These are phyloP conservation scores for Russula sp. DNA, from an alignment of 768 basidiomycete species.

Conservation along the genomic window DNA sequence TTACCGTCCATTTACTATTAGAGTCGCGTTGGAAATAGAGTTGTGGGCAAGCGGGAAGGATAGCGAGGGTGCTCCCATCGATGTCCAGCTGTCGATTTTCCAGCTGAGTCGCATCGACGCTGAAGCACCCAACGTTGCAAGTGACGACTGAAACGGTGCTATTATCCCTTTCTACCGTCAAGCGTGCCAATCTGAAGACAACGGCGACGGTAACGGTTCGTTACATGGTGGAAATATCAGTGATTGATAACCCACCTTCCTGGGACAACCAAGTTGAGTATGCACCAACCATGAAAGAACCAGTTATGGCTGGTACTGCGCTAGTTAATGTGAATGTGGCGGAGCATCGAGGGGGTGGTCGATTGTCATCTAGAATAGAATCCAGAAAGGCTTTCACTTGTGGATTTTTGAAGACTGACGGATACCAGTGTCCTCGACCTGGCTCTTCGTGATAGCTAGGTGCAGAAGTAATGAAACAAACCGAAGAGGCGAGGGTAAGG, in stretches of 20 bases:
- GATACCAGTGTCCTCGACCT: slow-evolving; percentile 69
- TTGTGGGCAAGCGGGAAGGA: slow-evolving; percentile 4
- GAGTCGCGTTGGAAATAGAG: slow-evolving; percentile 9
- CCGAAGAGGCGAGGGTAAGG: not conserved
- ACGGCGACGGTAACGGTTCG: not conserved
- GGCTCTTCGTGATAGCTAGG: slow-evolving; percentile 60
- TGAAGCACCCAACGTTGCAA: slow-evolving; percentile 34
- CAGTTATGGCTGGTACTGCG: slow-evolving; percentile 63
- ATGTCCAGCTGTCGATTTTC: slow-evolving; percentile 21
- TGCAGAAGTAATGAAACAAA: not conserved
- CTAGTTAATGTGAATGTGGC: slow-evolving; percentile 68
- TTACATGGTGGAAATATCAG: not conserved
- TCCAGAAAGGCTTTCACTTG: slow-evolving; percentile 58
- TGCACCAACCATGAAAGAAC: slow-evolving; percentile 68
- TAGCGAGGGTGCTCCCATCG: slow-evolving; percentile 7
- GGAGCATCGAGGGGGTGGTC: slow-evolving; percentile 2
- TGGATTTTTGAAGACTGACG: slow-evolving; percentile 52
- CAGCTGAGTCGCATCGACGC: slow-evolving; percentile 7
- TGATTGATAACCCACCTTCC: slow-evolving; percentile 53
- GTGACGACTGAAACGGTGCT: slow-evolving; percentile 29
- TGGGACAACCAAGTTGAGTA: slow-evolving; percentile 56
- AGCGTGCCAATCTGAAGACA: slow-evolving; percentile 39
- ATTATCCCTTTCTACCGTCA: slow-evolving; percentile 35
- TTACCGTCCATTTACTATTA: slow-evolving; percentile 16
- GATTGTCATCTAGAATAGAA: slow-evolving; percentile 26